Conservation (phyloP, 495 filamentous ascomycete genomes). For the Lasiosphaeria miniovina region DNA sequence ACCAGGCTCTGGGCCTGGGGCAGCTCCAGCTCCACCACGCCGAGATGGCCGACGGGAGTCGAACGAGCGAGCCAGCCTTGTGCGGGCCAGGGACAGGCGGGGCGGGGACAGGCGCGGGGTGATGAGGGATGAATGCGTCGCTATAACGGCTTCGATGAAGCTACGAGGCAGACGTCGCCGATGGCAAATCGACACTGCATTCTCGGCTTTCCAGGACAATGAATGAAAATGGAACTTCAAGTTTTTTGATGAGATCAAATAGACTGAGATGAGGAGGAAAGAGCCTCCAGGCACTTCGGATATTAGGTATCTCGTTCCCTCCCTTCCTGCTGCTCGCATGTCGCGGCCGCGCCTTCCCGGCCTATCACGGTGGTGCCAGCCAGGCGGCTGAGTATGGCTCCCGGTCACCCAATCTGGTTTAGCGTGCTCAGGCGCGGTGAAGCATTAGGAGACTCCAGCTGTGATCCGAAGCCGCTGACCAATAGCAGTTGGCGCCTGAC, state of each 20-base stretch:
- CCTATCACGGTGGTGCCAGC: neutral
- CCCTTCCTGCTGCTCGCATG: neutral
- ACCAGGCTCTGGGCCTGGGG: neutral
- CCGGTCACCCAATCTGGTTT: conserved; percentile 33
- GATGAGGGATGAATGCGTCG: too few species aligned
- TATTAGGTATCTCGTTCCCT: neutral
- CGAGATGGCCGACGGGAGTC: too few species aligned
- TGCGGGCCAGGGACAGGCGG: too few species aligned
- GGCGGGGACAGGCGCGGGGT: too few species aligned
- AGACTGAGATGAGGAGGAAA: neutral
- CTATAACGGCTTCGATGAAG: too few species aligned
- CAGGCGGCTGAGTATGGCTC: conserved; percentile 14
- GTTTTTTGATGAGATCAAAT: too few species aligned
- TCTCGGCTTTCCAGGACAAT: too few species aligned
- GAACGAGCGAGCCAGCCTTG: too few species aligned
- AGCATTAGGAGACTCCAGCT: conserved; percentile 23
- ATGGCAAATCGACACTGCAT: too few species aligned
- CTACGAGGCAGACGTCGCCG: too few species aligned
- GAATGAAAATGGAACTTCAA: too few species aligned
- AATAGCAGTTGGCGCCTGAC: neutral
- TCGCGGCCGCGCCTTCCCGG: neutral
- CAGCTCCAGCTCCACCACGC: neutral
- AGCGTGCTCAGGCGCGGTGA: conserved; percentile 25
- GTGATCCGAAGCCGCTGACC: neutral
- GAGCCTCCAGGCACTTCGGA: neutral